Evolutionary conservation across 257 asterid species (phyloP).

Genomic region (Anisodus acutangulus): DNA sequence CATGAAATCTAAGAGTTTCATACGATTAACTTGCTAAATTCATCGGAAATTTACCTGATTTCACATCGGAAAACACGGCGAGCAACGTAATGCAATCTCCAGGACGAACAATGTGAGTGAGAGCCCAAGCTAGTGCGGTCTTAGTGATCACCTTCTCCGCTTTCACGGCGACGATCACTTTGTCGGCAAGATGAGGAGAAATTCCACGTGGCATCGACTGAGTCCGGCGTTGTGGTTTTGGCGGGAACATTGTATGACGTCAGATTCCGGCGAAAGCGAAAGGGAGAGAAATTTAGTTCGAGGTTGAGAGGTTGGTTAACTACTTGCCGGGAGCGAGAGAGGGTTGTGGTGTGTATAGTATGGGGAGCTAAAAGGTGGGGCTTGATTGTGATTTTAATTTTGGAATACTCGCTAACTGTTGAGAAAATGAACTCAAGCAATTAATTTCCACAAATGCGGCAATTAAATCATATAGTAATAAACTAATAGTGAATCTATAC

Average conservation of each 20-base stretch:
- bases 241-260: constrained; percentile 57
- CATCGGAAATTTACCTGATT: constrained; percentile 39
- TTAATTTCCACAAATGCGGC: not conserved
- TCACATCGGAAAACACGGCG: constrained; percentile 56
- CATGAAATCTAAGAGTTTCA: not conserved
- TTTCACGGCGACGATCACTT: constrained; percentile 79
- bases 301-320: constrained; percentile 29
- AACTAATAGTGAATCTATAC: not conserved
- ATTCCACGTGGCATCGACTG: constrained; percentile 37
- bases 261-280: constrained; percentile 1
- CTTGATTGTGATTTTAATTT: constrained; percentile 20
- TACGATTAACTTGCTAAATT: not conserved
- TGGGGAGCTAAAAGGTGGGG: not conserved
- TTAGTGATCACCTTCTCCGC: constrained; percentile 72
- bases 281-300: not conserved
- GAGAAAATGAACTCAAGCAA: not conserved
- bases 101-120: constrained; percentile 72
- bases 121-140: constrained; percentile 78
- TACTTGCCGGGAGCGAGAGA: constrained; percentile 1
- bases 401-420: not conserved
- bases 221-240: constrained; percentile 37
- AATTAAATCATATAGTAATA: not conserved
- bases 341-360: not conserved
- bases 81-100: constrained; percentile 76
- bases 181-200: constrained; percentile 39